These are phyloP conservation scores for Monosporascus sp. DNA, from an alignment of 2,329 filamentous ascomycete species.

Conservation along the genomic window DNA sequence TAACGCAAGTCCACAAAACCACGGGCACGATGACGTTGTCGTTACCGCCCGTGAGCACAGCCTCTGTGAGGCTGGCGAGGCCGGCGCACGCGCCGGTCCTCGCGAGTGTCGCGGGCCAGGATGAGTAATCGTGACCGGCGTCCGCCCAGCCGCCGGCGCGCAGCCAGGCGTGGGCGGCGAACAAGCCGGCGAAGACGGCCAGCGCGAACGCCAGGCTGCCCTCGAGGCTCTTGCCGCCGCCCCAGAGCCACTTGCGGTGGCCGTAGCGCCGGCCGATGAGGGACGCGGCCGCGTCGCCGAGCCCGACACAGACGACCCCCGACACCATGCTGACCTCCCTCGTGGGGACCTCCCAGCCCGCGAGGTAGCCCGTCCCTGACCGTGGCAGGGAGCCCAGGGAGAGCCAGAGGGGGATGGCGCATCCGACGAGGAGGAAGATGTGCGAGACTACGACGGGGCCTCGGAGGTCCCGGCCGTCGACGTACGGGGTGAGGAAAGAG, in stretches of 20 bases:
- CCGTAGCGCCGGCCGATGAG: conserved; percentile 85
- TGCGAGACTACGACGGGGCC: conserved; percentile 94
- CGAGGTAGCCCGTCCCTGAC: conserved; percentile 47
- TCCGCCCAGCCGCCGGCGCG: conserved; percentile 63
- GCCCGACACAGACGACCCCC: conserved; percentile 88
- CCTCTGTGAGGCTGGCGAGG: conserved; percentile 86
- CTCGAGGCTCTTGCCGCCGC: conserved; percentile 91
- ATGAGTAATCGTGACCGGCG: not conserved
- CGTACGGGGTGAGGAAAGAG: conserved; percentile 83
- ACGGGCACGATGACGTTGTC: conserved; percentile 97
- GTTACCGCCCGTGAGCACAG: conserved; percentile 91
- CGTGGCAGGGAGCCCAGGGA: conserved; percentile 67
- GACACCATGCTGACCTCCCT: conserved; percentile 86
- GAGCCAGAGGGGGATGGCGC: conserved; percentile 91
- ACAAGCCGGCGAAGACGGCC: conserved; percentile 72
- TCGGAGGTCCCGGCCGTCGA: conserved; percentile 86
- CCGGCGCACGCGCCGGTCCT: conserved; percentile 70
- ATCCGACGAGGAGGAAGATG: conserved; percentile 92
- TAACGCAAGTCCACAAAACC: conserved; percentile 85
- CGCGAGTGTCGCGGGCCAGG: conserved; percentile 47
- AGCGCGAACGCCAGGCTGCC: conserved; percentile 75
- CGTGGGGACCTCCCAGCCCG: conserved; percentile 68
- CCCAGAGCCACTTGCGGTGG: conserved; percentile 90
- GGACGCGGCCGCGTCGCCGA: conserved; percentile 90
- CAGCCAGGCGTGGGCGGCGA: conserved; percentile 69